A percentile compares a stretch with the other conserved stretches of the same genome.
Conservation (phyloP, 2,329 filamentous ascomycete species). For the Neonectria hederae region DNA sequence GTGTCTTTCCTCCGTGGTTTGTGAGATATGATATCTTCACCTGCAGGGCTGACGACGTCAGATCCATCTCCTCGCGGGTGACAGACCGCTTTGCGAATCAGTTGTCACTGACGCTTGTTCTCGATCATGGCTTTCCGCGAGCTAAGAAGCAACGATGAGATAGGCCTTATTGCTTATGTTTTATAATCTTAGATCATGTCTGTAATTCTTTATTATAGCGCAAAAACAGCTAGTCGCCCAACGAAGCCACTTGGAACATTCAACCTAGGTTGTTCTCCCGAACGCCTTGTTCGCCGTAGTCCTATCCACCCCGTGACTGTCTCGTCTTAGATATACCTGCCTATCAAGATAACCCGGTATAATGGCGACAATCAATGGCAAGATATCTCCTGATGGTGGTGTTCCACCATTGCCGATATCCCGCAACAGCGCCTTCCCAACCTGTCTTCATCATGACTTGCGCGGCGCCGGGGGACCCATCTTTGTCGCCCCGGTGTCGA, state of each 20-base stretch:
- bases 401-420: not conserved
- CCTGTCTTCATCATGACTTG: constrained; percentile 28
- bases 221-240: not conserved
- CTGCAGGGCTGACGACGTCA: not conserved
- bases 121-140: not conserved
- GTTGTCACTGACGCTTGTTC: too few species aligned
- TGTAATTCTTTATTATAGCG: not conserved
- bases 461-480: constrained; percentile 48
- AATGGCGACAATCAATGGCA: not conserved
- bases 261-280: constrained; percentile 4
- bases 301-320: constrained; percentile 12
- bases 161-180: not conserved
- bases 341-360: not conserved
- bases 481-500: constrained; percentile 52
- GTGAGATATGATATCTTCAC: too few species aligned
- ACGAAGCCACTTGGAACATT: not conserved
- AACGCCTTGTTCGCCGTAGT: constrained; percentile 39
- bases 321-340: not conserved
- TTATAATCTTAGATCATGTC: not conserved
- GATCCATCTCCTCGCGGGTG: too few species aligned
- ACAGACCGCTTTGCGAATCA: too few species aligned
- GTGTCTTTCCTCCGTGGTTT: too few species aligned
- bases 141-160: not conserved
- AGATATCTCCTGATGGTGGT: not conserved
- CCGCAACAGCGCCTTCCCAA: not conserved